Evolutionary conservation across 169 alveolate species (phyloP).

Genomic region (Eimeria brunetti): DNA sequence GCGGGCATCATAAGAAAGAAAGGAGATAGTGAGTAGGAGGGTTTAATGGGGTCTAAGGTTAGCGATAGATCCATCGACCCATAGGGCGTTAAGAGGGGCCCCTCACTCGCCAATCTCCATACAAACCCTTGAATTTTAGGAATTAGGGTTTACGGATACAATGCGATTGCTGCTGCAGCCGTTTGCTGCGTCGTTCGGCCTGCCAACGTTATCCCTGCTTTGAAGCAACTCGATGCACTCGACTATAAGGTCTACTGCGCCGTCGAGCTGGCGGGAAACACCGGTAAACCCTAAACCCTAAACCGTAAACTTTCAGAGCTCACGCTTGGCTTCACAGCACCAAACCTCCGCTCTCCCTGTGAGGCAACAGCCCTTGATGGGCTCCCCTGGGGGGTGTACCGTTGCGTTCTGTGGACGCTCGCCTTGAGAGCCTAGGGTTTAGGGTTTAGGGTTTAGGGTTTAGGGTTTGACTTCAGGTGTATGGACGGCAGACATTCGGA

Average conservation of each 20-base stretch:
- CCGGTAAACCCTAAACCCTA: constrained; percentile 67
- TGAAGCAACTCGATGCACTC: constrained; percentile 88
- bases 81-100: neutral
- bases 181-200: constrained; percentile 87
- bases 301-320: neutral
- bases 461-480: constrained; percentile 85
- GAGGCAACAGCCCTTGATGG: neutral
- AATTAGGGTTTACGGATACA: neutral
- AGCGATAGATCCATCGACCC: neutral
- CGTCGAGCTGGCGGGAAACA: constrained; percentile 93
- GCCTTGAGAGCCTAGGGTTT: constrained; percentile 5
- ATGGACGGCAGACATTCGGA: constrained; percentile 95
- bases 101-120: neutral
- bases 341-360: neutral
- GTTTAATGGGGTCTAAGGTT: constrained; percentile 17
- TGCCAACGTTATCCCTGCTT: constrained; percentile 87
- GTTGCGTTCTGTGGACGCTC: neutral
- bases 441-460: constrained; percentile 13
- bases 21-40: constrained; percentile 68
- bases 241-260: constrained; percentile 93
- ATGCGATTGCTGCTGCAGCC: constrained; percentile 58
- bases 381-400: neutral
- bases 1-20: constrained; percentile 72
- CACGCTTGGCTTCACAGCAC: neutral
- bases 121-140: neutral